Evolutionary conservation across 2,329 filamentous ascomycete species (phyloP), one percentile per base, ranked within the genome.

Genomic region (Cladophialophora immunda): DNA sequence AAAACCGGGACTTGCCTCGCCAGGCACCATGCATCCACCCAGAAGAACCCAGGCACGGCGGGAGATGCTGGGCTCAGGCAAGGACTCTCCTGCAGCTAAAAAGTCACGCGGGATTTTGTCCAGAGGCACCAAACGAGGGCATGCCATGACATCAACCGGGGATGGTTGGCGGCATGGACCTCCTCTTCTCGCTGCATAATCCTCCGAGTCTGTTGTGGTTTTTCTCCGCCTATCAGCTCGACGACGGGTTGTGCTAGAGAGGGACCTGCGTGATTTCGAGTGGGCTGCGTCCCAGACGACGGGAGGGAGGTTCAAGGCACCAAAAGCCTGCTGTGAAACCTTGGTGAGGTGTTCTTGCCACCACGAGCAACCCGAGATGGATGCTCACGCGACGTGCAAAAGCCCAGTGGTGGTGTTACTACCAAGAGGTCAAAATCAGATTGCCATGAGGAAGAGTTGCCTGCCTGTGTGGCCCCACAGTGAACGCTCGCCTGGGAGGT

Each of bases 21-120:
- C 58, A 61, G 58, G 27, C 32, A 60, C 58, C 17, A 45, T 5
- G 1, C 4, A 19, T 5, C 38, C 17, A 45, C 38, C n/a, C 7
- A 45, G 38, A 2, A 19, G 38, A 45, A 9, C 38, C n/a, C 38
- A 45, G 38, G 45, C 45, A 50, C 45, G 19, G 13, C 45, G 19
- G 41, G 41, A n/a, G 19, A 25, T 25, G 45, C 45, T 25, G 45
- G 11, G 19, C 45, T 45, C n/a, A 6, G 25, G 19, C 45, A 25
- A 25, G 19, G 9, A 11, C 41, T 25, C 7, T 50, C n/a, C 25
- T 34, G 58, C 58, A 61, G 58, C 45, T 53, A 61, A 53, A 38
- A n/a, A 45, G 27, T 53, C 58, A 53, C 45, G 58, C 58, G 58
- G 58, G 45, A 61, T 50, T 22, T 50, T 50, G 38, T n/a, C 38